Base-by-base conservation (phyloP, 2,329 filamentous ascomycete species). In the Colletotrichum sp. region DNA sequence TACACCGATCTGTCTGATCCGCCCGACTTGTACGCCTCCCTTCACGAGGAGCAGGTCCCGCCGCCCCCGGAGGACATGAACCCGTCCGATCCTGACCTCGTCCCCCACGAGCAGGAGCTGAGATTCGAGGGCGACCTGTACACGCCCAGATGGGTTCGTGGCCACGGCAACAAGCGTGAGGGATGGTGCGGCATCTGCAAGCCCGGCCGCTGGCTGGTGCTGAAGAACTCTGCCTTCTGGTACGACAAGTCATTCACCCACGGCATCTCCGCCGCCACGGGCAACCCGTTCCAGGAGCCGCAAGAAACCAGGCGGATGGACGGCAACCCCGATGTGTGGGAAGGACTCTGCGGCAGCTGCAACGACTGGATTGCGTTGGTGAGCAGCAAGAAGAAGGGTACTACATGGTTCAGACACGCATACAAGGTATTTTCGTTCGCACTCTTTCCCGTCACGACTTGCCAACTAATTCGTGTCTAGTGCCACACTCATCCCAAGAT, bases 171-270 rank as follows among this genome's bases (percentile, higher is more conserved):
- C 85, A 96, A 96, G 87, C 93, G 95, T 57, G 95, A 96, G 84
- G 95, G 95, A 5, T 98, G 95, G 95, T 98, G 95, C 81, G 95
- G 95, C 26, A 94, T 96, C 79, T 98, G 95, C 88, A 96, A 96
- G 83, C 94, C 95, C 4, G 95, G 95, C 4, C 90, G 95, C 66
- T 98, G 95, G 95, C 90, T 96, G 70, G 95, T 96, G 18, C 88
- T 98, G 75, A 98, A 97, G 87, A 97, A 98, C 85, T 96, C 94
- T 71, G 95, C 95, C 8, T 98, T 95, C 84, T 98, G 95, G 95
- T 98, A 98, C 84, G 95, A 98, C 87, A 96, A 97, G 88, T 95
- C 93, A 73, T 98, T 97, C 83, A 95, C 94, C 3, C 95, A 98
- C 81, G 95, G 95, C 66, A 95, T 98, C 83, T 95, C 94, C 81